Evolutionary conservation across 2,329 filamentous ascomycete genomes (phyloP).

Genomic region (Cryphonectria carpinicola): DNA sequence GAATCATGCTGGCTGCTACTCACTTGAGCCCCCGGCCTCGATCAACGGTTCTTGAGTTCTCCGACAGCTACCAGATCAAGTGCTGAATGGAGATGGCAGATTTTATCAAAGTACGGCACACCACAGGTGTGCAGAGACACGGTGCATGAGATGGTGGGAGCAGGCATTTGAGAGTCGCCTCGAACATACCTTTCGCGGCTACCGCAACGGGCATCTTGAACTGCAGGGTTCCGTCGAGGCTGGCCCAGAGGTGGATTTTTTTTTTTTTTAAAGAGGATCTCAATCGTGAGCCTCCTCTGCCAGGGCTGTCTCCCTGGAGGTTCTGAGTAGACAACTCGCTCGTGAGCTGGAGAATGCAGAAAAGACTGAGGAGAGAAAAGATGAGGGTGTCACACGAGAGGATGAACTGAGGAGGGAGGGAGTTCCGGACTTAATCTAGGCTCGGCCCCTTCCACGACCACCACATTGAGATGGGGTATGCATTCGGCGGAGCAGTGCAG

Average conservation of each 20-base stretch:
- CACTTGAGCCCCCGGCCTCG: constrained; percentile 23
- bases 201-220: constrained; percentile 42
- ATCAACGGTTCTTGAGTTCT: constrained; percentile 6
- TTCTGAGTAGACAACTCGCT: not conserved
- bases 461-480: not conserved
- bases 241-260: not conserved
- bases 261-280: not conserved
- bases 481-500: constrained; percentile 5
- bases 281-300: not conserved
- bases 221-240: not conserved
- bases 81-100: not conserved
- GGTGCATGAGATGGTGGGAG: not conserved
- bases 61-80: not conserved
- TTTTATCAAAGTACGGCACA: not conserved
- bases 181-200: constrained; percentile 43
- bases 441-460: constrained; percentile 1
- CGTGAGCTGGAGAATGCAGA: not conserved
- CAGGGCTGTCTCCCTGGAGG: constrained; percentile 2
- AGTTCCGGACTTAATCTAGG: not conserved
- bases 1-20: constrained; percentile 5
- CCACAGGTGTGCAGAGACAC: not conserved
- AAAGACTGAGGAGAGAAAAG: not conserved
- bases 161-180: constrained; percentile 12
- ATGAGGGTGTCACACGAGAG: not conserved
- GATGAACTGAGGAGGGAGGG: not conserved